Percentiles rank a stretch among this genome's conserved stretches.
phyloP scores from a whole-genome alignment of 495 filamentous ascomycete genomes.

The Aspergillus steynii region DNA sequence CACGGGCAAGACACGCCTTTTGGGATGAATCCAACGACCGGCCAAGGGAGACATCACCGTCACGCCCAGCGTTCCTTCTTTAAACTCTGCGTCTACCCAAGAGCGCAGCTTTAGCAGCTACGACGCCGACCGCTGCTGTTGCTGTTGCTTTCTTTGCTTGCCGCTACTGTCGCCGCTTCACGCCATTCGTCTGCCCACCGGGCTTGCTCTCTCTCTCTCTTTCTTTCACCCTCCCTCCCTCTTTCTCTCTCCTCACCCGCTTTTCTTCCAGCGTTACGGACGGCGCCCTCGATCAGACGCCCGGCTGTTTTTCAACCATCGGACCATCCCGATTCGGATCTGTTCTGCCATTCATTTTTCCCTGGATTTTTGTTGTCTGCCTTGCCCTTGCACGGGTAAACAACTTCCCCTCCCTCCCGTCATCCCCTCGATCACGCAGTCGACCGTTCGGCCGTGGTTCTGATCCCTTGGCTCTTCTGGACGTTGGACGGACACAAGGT shows the following conservation, averaged over 20 bases:
- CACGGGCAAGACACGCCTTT: conserved; percentile 14
- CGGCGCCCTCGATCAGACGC: neutral
- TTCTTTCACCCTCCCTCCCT: neutral
- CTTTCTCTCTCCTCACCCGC: neutral
- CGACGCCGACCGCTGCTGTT: neutral
- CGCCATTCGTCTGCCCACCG: neutral
- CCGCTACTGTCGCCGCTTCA: neutral
- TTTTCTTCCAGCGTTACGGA: neutral
- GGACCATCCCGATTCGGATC: conserved; percentile 10
- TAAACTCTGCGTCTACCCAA: neutral
- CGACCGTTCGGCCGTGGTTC: neutral
- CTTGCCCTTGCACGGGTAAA: neutral
- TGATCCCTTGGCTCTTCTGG: neutral
- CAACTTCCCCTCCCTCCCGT: conserved; percentile 2
- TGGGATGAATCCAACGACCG: neutral
- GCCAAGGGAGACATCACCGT: neutral
- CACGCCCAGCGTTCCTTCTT: neutral
- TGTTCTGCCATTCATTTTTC: conserved; percentile 3
- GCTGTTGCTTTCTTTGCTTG: too few species aligned
- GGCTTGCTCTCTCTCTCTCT: conserved; percentile 3
- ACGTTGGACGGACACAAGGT: neutral
- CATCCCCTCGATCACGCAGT: conserved; percentile 1
- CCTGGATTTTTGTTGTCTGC: neutral
- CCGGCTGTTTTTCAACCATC: conserved; percentile 7
- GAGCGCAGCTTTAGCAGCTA: neutral